Conservation (phyloP, 176 grass and related monocot genomes). For the Rhynchospora pubera region DNA sequence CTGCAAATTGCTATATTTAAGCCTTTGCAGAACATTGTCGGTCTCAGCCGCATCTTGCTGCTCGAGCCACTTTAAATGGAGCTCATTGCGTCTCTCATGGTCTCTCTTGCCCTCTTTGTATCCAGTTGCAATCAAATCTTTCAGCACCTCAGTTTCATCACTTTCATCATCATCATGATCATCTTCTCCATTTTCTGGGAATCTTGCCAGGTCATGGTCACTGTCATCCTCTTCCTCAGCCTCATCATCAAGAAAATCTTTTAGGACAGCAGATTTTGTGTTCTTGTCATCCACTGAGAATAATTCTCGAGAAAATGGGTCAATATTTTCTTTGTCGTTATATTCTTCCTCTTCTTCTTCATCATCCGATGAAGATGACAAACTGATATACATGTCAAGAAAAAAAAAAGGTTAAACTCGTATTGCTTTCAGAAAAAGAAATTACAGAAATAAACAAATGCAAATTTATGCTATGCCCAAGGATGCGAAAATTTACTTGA, state of each 20-base stretch:
- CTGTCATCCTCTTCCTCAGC: conserved; percentile 99
- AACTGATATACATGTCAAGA: conserved; percentile 37
- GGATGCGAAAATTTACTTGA: not conserved
- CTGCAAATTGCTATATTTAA: conserved; percentile 50
- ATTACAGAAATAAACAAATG: conserved; percentile 14
- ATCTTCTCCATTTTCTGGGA: conserved; percentile 59
- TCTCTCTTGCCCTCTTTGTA: conserved; percentile 71
- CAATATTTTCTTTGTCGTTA: conserved; percentile 65
- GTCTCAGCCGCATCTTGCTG: conserved; percentile 76
- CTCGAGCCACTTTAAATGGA: conserved; percentile 91
- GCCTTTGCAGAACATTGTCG: conserved; percentile 64
- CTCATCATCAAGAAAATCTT: conserved; percentile 86
- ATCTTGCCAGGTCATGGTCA: conserved; percentile 79
- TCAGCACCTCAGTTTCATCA: conserved; percentile 69
- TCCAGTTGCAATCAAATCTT: conserved; percentile 77
- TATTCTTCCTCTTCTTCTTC: conserved; percentile 60
- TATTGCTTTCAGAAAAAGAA: conserved; percentile 14
- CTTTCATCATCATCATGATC: conserved; percentile 37
- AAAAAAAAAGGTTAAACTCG: not conserved
- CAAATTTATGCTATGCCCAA: not conserved
- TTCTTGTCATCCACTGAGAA: conserved; percentile 23
- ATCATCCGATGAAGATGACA: conserved; percentile 29
- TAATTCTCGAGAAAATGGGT: conserved; percentile 27
- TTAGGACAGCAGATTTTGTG: conserved; percentile 33
- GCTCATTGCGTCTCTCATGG: conserved; percentile 60